Evolutionary conservation across 441 rosid species (phyloP).

Genomic region (Heliophila coronopifolia): DNA sequence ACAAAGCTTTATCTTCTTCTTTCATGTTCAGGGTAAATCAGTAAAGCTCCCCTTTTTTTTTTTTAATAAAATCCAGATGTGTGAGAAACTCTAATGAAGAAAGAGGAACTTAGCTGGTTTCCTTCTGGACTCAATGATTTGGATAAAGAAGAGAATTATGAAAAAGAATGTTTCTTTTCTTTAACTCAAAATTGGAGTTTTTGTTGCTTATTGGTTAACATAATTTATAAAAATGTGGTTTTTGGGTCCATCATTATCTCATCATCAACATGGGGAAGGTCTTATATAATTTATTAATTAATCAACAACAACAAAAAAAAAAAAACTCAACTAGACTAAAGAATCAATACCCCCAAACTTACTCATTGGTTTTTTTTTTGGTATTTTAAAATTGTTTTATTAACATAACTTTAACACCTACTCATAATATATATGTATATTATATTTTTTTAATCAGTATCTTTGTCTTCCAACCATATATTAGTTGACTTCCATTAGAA

Average conservation of each 20-base stretch:
- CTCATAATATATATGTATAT: too few relatives aligned
- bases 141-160: conserved; percentile 13
- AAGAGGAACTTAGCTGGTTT: conserved; percentile 42
- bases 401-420: too few relatives aligned
- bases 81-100: background rate
- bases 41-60: conserved; percentile 18
- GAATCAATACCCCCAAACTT: too few relatives aligned
- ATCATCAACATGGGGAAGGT: conserved; percentile 60
- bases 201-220: conserved; percentile 30
- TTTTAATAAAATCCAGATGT: background rate
- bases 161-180: conserved; percentile 20
- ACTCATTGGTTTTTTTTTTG: too few relatives aligned
- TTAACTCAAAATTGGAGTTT: too few relatives aligned
- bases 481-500: too few relatives aligned
- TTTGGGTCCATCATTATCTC: conserved; percentile 66
- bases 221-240: conserved; percentile 32
- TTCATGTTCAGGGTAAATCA: conserved; percentile 20
- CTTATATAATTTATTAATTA: too few relatives aligned
- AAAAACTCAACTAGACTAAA: too few relatives aligned
- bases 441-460: too few relatives aligned
- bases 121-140: conserved; percentile 46
- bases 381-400: too few relatives aligned
- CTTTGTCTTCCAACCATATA: too few relatives aligned
- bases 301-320: too few relatives aligned
- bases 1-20: conserved; percentile 39